Evolutionary conservation across 2,329 filamentous ascomycete genomes (phyloP).

Genomic region (Talaromyces sp.): DNA sequence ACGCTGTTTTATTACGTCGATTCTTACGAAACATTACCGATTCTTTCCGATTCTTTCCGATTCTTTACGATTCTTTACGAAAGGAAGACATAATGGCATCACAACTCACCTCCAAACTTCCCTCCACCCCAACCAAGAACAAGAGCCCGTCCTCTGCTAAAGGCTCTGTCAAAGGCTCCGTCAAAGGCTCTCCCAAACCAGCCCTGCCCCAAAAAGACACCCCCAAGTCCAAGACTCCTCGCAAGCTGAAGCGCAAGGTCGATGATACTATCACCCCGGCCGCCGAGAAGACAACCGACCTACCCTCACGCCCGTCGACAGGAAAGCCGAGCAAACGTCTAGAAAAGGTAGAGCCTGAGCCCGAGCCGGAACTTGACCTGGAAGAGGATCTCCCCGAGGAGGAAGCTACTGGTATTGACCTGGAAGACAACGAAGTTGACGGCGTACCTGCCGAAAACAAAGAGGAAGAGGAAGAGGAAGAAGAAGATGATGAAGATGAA

Average conservation of each 20-base stretch:
- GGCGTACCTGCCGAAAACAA: neutral
- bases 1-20: constrained; percentile 2
- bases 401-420: constrained; percentile 1
- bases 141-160: constrained; percentile 17
- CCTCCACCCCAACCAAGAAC: constrained; percentile 22
- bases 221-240: constrained; percentile 4
- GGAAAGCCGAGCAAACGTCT: neutral
- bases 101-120: constrained; percentile 9
- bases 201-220: neutral
- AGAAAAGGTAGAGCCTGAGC: constrained; percentile 9
- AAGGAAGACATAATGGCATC: constrained; percentile 2
- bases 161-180: constrained; percentile 14
- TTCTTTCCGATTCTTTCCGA: neutral
- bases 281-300: neutral
- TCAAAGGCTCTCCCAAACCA: neutral
- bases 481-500: neutral
- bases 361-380: neutral
- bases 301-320: neutral
- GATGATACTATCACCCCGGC: constrained; percentile 6
- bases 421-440: constrained; percentile 3
- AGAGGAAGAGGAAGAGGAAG: neutral
- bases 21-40: neutral
- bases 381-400: neutral
- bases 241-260: constrained; percentile 10
- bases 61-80: neutral